Evolutionary conservation across 2,329 filamentous ascomycete genomes (phyloP), one percentile per base, ranked within the genome.

Genomic region (Epichloe glyceriae): DNA sequence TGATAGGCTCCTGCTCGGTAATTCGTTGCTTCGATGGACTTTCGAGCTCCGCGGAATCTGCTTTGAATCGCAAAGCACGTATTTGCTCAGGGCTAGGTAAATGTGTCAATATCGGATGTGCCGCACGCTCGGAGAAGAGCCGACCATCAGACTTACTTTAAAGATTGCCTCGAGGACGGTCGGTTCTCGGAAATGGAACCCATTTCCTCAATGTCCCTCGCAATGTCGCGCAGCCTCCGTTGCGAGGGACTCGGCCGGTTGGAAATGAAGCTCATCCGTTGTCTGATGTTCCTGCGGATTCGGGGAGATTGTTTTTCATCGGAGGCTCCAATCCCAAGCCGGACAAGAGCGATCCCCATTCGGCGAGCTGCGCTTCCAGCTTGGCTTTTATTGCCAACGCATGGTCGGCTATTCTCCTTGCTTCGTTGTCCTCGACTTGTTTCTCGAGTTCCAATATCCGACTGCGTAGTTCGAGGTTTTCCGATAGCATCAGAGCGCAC

Each of bases 401-500:
- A 62, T 84, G 79, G 53, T 85, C 79, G 52, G 80, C 77, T 33
- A 82, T 77, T 49, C 78, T 71, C 44, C 76, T 74, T 44, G 76
- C 69, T 46, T 75, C 73, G 50, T 78, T 79, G 56, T 81, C 75
- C 52, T 85, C 78, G 35, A 86, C 68, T 50, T 86, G 78, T 51
- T 78, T 79, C 60, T 88, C 79, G 2, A 90, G 72, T 47, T 80
- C 79, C 48, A 90, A 66, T 44, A 89, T 79, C 54, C 86, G 79
- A 54, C 85, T 76, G 48, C 83, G 79, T 14, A 93, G 74, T 50
- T 82, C 75, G 50, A 91, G 75, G 62, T 93, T 93, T 58, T 93
- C 86, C n/a, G 84, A 81, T 22, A 90, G 73, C 56, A 90, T 76
- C 46, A 82, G 80, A 40, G 84, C 81, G 55, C 80, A 82, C 65